These are phyloP conservation scores for Phytophthora meadii DNA, from an alignment of 352 stramenopile species.

Conservation along the genomic window DNA sequence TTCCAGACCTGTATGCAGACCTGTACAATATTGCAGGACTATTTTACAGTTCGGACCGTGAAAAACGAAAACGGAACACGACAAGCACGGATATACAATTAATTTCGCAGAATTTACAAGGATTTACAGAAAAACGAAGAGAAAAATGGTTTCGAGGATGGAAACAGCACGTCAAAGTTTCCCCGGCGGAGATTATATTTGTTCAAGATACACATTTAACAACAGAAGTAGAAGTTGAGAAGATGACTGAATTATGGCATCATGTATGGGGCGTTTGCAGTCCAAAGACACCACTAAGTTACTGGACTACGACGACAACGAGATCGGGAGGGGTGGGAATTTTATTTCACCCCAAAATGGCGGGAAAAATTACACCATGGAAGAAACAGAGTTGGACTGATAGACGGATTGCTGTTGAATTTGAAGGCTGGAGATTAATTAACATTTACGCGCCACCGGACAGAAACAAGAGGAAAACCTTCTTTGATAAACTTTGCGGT, in stretches of 20 bases:
- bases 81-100: neutral
- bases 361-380: neutral
- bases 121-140: constrained; percentile 2
- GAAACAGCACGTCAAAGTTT: neutral
- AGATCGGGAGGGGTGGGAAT: constrained; percentile 1
- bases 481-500: neutral
- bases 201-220: constrained; percentile 14
- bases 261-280: neutral
- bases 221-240: neutral
- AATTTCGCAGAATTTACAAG: constrained; percentile 5
- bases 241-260: neutral
- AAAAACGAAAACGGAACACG: neutral
- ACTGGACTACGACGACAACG: constrained; percentile 6
- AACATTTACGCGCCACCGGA: constrained; percentile 6
- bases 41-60: constrained; percentile 2
- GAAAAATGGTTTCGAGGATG: constrained; percentile 1
- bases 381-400: constrained; percentile 1
- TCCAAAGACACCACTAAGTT: neutral
- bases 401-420: neutral
- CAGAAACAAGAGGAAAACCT: too few species aligned
- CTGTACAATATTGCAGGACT: constrained; percentile 6
- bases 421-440: neutral
- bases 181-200: constrained; percentile 14
- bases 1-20: constrained; percentile 9
- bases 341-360: neutral